Conservation (phyloP, 768 basidiomycete genomes). For the Boletellus ananas region DNA sequence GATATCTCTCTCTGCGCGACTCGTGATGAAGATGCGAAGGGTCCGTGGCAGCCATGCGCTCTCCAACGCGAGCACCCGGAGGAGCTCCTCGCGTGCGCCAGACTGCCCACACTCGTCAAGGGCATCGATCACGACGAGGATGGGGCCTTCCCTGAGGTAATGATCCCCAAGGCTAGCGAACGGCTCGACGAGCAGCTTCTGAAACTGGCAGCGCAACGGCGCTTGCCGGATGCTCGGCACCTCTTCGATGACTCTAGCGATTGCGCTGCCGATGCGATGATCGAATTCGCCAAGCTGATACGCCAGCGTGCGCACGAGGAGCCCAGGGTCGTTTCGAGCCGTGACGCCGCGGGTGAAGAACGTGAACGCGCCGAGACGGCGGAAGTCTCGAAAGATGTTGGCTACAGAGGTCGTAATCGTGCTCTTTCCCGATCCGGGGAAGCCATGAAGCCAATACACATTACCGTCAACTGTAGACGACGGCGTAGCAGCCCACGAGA, state of each 20-base stretch:
- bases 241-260: conserved; percentile 24
- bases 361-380: conserved; percentile 34
- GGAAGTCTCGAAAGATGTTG: conserved; percentile 29
- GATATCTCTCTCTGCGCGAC: conserved; percentile 33
- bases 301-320: conserved; percentile 34
- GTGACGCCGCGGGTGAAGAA: conserved; percentile 35
- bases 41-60: conserved; percentile 16
- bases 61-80: conserved; percentile 26
- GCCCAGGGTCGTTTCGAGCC: conserved; percentile 26
- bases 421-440: conserved; percentile 37
- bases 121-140: conserved; percentile 34
- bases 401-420: conserved; percentile 35
- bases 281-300: conserved; percentile 34
- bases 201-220: conserved; percentile 31
- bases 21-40: conserved; percentile 31
- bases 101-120: conserved; percentile 33
- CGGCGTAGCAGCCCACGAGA: conserved; percentile 24
- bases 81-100: conserved; percentile 23
- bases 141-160: conserved; percentile 22
- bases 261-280: conserved; percentile 24
- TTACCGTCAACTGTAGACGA: conserved; percentile 6
- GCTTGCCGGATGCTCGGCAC: conserved; percentile 29
- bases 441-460: conserved; percentile 34
- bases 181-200: conserved; percentile 32
- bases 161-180: conserved; percentile 9